A percentile compares a stretch with the other conserved stretches of the same genome.
These are phyloP conservation scores for Plenodomus lindquistii DNA, from an alignment of 2,329 filamentous ascomycete species.

Conservation along the genomic window DNA sequence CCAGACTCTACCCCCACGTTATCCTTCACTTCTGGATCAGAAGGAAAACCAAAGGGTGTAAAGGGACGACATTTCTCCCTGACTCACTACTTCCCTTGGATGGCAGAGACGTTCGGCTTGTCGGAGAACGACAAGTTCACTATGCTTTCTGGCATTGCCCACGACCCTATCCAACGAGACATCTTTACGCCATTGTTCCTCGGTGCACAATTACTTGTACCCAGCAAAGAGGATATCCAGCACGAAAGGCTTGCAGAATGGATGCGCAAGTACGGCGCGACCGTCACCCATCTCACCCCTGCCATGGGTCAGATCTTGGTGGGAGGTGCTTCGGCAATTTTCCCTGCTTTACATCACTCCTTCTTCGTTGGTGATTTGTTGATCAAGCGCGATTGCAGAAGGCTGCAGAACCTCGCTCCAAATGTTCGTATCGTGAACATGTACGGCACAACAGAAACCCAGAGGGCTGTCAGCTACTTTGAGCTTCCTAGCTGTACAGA, in stretches of 20 bases:
- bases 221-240: slow-evolving; percentile 79
- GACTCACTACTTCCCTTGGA: slow-evolving; percentile 89
- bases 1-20: slow-evolving; percentile 83
- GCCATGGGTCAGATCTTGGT: slow-evolving; percentile 95
- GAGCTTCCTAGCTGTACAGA: slow-evolving; percentile 70
- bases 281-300: slow-evolving; percentile 86
- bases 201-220: slow-evolving; percentile 77
- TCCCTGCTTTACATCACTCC: slow-evolving; percentile 74
- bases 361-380: slow-evolving; percentile 94
- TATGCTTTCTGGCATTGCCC: slow-evolving; percentile 81
- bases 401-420: slow-evolving; percentile 73
- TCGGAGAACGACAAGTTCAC: slow-evolving; percentile 76
- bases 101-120: slow-evolving; percentile 80
- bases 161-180: slow-evolving; percentile 68
- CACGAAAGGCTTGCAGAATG: slow-evolving; percentile 87
- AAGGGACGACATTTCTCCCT: slow-evolving; percentile 84
- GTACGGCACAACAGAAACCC: slow-evolving; percentile 87
- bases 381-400: slow-evolving; percentile 79
- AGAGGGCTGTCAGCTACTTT: slow-evolving; percentile 80
- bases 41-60: slow-evolving; percentile 85
- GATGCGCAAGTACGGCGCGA: slow-evolving; percentile 76
- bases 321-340: slow-evolving; percentile 77
- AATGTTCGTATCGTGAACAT: slow-evolving; percentile 81
- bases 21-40: slow-evolving; percentile 64
- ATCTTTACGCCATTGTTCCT: slow-evolving; percentile 92